Evolutionary conservation across 2,329 filamentous ascomycete species (phyloP).

Genomic region (Aspergillus bombycis): DNA sequence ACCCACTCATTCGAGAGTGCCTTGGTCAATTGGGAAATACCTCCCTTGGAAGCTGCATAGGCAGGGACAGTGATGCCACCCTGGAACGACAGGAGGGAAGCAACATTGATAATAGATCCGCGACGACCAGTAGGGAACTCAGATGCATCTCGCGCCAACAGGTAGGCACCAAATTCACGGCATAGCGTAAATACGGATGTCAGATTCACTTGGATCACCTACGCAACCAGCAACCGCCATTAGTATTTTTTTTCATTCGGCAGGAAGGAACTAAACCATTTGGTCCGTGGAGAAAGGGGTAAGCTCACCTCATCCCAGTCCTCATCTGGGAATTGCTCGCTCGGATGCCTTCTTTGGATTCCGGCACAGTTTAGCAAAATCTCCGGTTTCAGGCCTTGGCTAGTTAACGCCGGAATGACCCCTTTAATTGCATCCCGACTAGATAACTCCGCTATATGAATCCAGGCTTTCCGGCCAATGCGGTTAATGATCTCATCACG

Average conservation of each 20-base stretch:
- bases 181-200: constrained; percentile 67
- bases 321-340: constrained; percentile 72
- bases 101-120: constrained; percentile 75
- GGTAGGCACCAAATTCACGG: constrained; percentile 39
- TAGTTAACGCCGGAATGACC: constrained; percentile 43
- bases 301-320: constrained; percentile 70
- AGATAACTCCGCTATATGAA: constrained; percentile 49
- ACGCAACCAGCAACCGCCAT: background rate
- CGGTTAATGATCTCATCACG: constrained; percentile 45
- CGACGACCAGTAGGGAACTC: constrained; percentile 46
- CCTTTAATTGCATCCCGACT: constrained; percentile 44
- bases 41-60: constrained; percentile 84
- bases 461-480: constrained; percentile 45
- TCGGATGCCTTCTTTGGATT: constrained; percentile 78
- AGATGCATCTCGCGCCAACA: constrained; percentile 35
- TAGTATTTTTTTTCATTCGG: background rate
- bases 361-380: constrained; percentile 87
- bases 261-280: background rate
- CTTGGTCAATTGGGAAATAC: constrained; percentile 82
- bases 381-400: constrained; percentile 62
- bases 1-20: constrained; percentile 86
- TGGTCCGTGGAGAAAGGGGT: constrained; percentile 2
- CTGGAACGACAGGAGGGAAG: constrained; percentile 78
- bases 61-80: constrained; percentile 86
- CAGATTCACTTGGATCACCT: constrained; percentile 85